Conservation (phyloP, 2,329 filamentous ascomycete genomes). For the Diplodia seriata region DNA sequence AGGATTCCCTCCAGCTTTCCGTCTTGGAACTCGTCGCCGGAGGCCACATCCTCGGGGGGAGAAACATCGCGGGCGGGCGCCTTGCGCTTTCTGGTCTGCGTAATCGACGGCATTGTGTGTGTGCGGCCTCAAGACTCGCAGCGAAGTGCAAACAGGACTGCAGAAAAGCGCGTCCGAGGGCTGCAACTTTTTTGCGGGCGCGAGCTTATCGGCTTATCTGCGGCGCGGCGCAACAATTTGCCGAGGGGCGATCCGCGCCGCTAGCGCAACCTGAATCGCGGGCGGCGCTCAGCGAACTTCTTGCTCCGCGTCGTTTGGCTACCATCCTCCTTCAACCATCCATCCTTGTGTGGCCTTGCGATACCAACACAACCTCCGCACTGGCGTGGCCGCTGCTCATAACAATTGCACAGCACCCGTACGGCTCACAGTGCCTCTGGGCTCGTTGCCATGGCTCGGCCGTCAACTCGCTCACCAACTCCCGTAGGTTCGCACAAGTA, state of each 20-base stretch:
- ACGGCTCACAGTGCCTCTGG: conserved; percentile 32
- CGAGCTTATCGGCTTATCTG: conserved; percentile 24
- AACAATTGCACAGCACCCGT: conserved; percentile 25
- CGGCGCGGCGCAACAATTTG: conserved; percentile 2
- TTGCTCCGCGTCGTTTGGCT: conserved; percentile 26
- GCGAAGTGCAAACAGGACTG: neutral
- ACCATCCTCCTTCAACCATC: conserved; percentile 1
- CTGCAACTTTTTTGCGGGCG: conserved; percentile 30
- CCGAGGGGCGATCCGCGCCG: conserved; percentile 10
- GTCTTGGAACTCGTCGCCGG: conserved; percentile 42
- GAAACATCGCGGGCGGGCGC: conserved; percentile 48
- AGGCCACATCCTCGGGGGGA: conserved; percentile 38
- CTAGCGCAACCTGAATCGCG: neutral
- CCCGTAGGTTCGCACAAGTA: conserved; percentile 84
- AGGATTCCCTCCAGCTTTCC: conserved; percentile 52
- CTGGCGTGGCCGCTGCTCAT: conserved; percentile 21
- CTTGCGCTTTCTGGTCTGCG: conserved; percentile 52
- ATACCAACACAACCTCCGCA: conserved; percentile 2
- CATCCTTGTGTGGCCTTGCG: conserved; percentile 8
- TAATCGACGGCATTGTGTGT: conserved; percentile 24
- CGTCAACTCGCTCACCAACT: conserved; percentile 77
- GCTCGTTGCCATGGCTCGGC: conserved; percentile 36
- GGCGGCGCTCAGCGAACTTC: conserved; percentile 24
- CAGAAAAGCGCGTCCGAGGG: neutral
- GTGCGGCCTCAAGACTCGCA: neutral